Evolutionary conservation across 345 rosid species (phyloP).

Genomic region (Populus simonii): DNA sequence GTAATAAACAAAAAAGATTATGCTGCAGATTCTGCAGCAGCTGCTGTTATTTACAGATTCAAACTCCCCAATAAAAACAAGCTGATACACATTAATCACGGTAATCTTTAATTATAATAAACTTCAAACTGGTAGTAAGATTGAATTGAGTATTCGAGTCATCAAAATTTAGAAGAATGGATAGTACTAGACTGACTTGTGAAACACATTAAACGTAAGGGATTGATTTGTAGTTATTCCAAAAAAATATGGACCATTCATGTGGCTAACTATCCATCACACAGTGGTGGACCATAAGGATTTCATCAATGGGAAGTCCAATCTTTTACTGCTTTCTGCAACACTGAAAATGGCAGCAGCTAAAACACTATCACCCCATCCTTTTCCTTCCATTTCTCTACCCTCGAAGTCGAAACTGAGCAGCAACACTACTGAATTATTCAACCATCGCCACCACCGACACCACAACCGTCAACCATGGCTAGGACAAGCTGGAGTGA

Average conservation of each 20-base stretch:
- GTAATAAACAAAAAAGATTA: too few species aligned
- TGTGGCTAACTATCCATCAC: not conserved
- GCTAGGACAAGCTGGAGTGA: constrained; percentile 12
- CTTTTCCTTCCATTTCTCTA: constrained; percentile 11
- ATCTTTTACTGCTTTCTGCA: not conserved
- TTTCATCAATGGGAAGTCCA: not conserved
- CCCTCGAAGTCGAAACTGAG: constrained; percentile 22
- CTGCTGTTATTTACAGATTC: too few species aligned
- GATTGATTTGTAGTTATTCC: too few species aligned
- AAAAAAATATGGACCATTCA: constrained; percentile 20
- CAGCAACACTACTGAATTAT: not conserved
- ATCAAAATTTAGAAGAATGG: too few species aligned
- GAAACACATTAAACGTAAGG: too few species aligned
- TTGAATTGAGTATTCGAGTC: too few species aligned
- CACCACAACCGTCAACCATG: constrained; percentile 20
- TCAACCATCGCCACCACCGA: constrained; percentile 2
- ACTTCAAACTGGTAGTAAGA: too few species aligned
- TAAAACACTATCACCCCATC: constrained; percentile 17
- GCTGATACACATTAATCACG: too few species aligned
- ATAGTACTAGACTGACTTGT: too few species aligned
- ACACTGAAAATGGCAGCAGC: constrained; percentile 32
- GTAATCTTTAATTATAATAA: too few species aligned
- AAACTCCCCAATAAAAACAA: too few species aligned
- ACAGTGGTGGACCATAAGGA: not conserved
- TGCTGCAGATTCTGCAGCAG: too few species aligned